Base-by-base conservation (phyloP, 2,329 filamentous ascomycete genomes). In the Dactylellina drechsleri region DNA sequence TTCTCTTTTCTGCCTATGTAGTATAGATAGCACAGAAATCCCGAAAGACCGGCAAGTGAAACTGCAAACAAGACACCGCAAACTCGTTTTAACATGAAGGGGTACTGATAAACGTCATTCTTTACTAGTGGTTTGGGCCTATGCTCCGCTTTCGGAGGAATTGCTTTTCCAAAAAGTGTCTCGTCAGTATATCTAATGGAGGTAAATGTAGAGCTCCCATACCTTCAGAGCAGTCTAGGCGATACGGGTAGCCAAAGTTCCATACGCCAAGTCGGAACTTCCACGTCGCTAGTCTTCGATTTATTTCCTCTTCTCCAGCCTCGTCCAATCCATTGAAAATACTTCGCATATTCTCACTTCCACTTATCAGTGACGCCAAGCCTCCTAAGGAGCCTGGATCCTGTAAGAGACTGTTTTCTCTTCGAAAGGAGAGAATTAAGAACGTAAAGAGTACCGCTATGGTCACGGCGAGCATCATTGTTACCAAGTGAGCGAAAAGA, bases 211-310 rank as follows among this genome's bases (percentile, higher is more conserved):
- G 23, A 23, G 23, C 23, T 23, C n/a, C 2, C 40, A 43, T 2
- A 43, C 40, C 10, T n/a, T n/a, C 40, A n/a, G 40, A 43, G 40
- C 40, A 43, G 40, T 43, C 40, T 43, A 43, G 40, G n/a, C 40
- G 40, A 43, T 43, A 43, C 40, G 40, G 40, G 40, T 43, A 43
- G 40, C 40, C 40, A n/a, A n/a, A 43, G 40, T 43, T 43, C 40
- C 40, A 43, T 2, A 43, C 12, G n/a, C 40, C 40, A 12, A 43
- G 40, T 43, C 40, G 40, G n/a, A 43, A 43, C 40, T 43, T n/a
- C 40, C 40, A 12, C 2, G n/a, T 43, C n/a, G 10, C 40, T 43
- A 43, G 40, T n/a, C 40, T 12, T 2, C 5, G 40, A n/a, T n/a
- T 43, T 2, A 43, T n/a, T n/a, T 43, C 40, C n/a, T 43, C 5